These are phyloP conservation scores for Salix brachista DNA, from an alignment of 345 rosid species.

Conservation along the genomic window DNA sequence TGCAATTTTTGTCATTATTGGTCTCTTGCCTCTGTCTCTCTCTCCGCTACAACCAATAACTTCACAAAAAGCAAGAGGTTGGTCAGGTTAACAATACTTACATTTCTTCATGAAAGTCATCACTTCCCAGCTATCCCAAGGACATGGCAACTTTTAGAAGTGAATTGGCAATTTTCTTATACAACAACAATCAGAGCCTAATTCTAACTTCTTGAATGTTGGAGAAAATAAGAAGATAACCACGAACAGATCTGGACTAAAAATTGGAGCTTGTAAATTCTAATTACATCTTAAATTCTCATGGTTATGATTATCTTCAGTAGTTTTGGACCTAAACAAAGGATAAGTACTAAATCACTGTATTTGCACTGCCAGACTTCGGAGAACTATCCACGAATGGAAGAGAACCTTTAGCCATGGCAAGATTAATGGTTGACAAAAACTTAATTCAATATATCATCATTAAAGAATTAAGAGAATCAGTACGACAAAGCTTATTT, in stretches of 20 bases:
- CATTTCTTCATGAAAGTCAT: neutral
- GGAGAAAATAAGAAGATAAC: neutral
- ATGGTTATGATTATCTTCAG: neutral
- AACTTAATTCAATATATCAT: neutral
- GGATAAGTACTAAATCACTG: neutral
- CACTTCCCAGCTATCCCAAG: neutral
- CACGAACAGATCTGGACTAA: neutral
- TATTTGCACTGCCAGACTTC: neutral
- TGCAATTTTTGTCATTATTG: constrained; percentile 78
- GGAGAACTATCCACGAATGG: neutral
- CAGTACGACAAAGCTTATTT: neutral
- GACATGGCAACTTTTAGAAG: neutral
- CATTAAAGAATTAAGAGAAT: neutral
- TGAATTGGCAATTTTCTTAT: neutral
- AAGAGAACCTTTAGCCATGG: neutral
- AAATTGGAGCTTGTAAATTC: neutral
- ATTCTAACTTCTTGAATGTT: neutral
- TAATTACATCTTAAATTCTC: neutral
- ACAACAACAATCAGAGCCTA: neutral
- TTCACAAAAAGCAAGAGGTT: constrained; percentile 22
- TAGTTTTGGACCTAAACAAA: neutral
- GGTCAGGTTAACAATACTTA: neutral
- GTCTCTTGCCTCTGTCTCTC: constrained; percentile 79
- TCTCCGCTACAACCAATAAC: constrained; percentile 85
- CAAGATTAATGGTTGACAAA: neutral